These are phyloP conservation scores for Lotmaria passim DNA, from an alignment of 208 protist genomes.

Conservation along the genomic window DNA sequence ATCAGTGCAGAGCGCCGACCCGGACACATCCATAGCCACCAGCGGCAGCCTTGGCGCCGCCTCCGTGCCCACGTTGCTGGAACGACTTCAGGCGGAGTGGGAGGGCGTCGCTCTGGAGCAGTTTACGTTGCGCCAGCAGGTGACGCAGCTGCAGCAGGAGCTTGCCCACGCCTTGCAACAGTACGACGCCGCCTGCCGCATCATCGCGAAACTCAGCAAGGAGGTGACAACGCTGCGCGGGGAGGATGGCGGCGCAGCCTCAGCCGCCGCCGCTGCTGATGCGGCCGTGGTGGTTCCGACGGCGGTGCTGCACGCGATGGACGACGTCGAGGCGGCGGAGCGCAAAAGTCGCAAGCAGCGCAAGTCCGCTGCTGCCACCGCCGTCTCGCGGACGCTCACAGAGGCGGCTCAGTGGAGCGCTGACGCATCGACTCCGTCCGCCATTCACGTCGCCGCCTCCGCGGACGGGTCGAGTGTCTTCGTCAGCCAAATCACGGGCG, in stretches of 20 bases:
- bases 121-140: slow-evolving; percentile 95
- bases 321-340: slow-evolving; percentile 36
- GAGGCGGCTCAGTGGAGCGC: slow-evolving; percentile 21
- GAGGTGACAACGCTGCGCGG: slow-evolving; percentile 53
- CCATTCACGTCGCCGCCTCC: slow-evolving; percentile 23
- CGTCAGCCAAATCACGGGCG: slow-evolving; percentile 30
- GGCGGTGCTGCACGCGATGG: slow-evolving; percentile 40
- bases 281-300: slow-evolving; percentile 40
- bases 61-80: slow-evolving; percentile 94
- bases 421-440: slow-evolving; percentile 11
- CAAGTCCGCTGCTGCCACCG: slow-evolving; percentile 11
- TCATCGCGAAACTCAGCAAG: slow-evolving; percentile 96
- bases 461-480: slow-evolving; percentile 22
- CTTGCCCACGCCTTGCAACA: slow-evolving; percentile 98
- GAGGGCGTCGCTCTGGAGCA: slow-evolving; percentile 98
- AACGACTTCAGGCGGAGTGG: slow-evolving; percentile 98
- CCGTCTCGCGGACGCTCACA: slow-evolving; percentile 1
- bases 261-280: slow-evolving; percentile 8
- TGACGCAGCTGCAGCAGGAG: slow-evolving; percentile 93
- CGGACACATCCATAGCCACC: slow-evolving; percentile 16
- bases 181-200: slow-evolving; percentile 98
- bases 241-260: slow-evolving; percentile 3
- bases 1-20: slow-evolving; percentile 44
- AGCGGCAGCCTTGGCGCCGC: slow-evolving; percentile 42
- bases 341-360: slow-evolving; percentile 49